Evolutionary conservation across 2,329 filamentous ascomycete genomes (phyloP).

Genomic region (Penicillium paneum): DNA sequence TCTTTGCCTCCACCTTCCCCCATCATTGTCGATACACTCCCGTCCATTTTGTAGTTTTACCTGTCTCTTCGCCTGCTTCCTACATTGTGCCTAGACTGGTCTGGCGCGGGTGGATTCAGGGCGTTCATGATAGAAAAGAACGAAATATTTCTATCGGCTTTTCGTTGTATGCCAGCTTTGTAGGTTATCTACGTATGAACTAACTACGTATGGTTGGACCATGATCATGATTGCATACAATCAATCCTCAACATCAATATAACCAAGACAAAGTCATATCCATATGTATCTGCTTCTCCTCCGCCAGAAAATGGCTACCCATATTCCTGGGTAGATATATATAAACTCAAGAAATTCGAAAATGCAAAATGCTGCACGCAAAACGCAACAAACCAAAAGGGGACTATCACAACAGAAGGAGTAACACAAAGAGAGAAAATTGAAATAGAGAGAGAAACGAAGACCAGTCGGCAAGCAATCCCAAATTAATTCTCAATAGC

Average conservation of each 20-base stretch:
- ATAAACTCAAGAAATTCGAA: background rate
- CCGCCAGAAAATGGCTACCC: background rate
- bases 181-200: background rate
- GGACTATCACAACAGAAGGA: background rate
- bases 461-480: background rate
- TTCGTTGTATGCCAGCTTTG: background rate
- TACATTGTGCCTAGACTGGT: constrained; percentile 26
- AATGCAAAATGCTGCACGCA: background rate
- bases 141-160: constrained; percentile 13
- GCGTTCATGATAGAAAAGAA: constrained; percentile 20
- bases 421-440: background rate
- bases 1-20: background rate
- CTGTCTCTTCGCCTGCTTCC: constrained; percentile 14
- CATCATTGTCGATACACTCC: constrained; percentile 19
- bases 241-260: background rate
- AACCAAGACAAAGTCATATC: background rate
- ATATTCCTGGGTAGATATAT: background rate
- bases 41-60: constrained; percentile 15
- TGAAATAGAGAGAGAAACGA: background rate
- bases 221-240: background rate
- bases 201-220: background rate
- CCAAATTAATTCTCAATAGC: constrained; percentile 29
- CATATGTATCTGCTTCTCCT: background rate
- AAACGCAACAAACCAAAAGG: background rate
- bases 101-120: constrained; percentile 21